Evolutionary conservation across 2,329 filamentous ascomycete species (phyloP), one percentile per base, ranked within the genome.

Genomic region (Ilyonectria sp.): DNA sequence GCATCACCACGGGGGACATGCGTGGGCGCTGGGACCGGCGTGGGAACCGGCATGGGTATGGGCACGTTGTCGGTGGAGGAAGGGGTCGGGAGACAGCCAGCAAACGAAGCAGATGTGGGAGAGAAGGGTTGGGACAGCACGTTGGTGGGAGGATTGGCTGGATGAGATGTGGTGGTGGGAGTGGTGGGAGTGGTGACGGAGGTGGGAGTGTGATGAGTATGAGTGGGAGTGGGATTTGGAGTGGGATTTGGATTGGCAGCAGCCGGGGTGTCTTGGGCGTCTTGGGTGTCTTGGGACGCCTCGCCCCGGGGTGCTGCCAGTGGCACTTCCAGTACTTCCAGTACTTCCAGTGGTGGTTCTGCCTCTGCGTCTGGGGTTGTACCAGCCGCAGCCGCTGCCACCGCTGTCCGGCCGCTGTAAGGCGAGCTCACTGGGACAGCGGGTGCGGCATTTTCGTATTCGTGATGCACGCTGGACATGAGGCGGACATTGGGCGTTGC

Each of bases 361-460:
- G 53, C 44, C 47, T 29, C 56, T 13, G 54, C 47, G 35, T 33
- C 49, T 52, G 46, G 15, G 29, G 13, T 11, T 43, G 35, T n/a
- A 3, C 35, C 44, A 43, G 17, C 17, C 26, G 31, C 49, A 21
- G 57, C 57, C 40, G 40, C n/a, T 43, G 43, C 56, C 33, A 35
- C 58, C 26, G 59, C 33, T 29, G 37, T 47, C 40, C 40, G 17
- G n/a, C 15, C 19, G 15, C 40, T 43, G 40, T 43, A 43, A 43
- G 40, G 40, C 40, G 17, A n/a, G 79, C 79, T 85, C 81, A 86
- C 78, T 77, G 79, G 77, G 78, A 79, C 81, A 79, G 83, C 79
- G 78, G 76, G 77, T 86, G 86, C 84, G 86, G 85, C 85, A 88
- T 87, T 85, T 86, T 86, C 85, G 81, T 80, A 79, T 78, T 82